Evolutionary conservation across 805 yeast species (phyloP), one percentile per base, ranked within the genome.

Genomic region (Torulaspora indica): DNA sequence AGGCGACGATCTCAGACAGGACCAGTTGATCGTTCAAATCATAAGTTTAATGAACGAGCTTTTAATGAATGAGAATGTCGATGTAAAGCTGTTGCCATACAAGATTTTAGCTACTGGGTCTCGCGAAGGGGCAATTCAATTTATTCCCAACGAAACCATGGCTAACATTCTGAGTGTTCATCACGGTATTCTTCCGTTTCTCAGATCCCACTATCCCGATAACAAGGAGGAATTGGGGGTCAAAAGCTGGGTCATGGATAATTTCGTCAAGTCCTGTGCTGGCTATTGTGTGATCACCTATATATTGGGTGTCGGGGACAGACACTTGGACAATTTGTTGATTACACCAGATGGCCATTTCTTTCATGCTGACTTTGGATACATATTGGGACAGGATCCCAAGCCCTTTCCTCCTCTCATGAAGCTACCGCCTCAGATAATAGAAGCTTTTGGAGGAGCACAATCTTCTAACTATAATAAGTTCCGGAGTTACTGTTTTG

Each of bases 351-450:
- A 91, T 75, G 82, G 95, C 1, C 86, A 81, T 55, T 93, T 93
- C 61, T 91, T 95, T 78, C 99, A 93, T 66, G 97, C 96, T 1
- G 99, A 93, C 66, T 93, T 87, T 64, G 99, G 99, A 1, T 93
- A 93, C 58, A 91, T 93, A 39, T 69, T 93, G 43, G 99, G 99
- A 0, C 82, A 90, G 42, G 99, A 93, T 63, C 99, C 99, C 2
- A 93, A 93, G 63, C 98, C 98, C 10, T 93, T 93, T 67, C 98
- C 99, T 10, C 99, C 99, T 1, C 73, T 91, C 68, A 93, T 93
- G 97, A 93, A 93, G 60, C 70, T 93, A 30, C 98, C 98, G 0
- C 93, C 93, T 33, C 98, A 93, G 65, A 84, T 93, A 13, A 85
- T 93, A 33, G 98, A 93, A 53, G 98, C 97, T 0, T 93, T 93